Evolutionary conservation across 2,329 filamentous ascomycete genomes (phyloP), one percentile per base, ranked within the genome.

Genomic region (Clonostachys rhizophaga): DNA sequence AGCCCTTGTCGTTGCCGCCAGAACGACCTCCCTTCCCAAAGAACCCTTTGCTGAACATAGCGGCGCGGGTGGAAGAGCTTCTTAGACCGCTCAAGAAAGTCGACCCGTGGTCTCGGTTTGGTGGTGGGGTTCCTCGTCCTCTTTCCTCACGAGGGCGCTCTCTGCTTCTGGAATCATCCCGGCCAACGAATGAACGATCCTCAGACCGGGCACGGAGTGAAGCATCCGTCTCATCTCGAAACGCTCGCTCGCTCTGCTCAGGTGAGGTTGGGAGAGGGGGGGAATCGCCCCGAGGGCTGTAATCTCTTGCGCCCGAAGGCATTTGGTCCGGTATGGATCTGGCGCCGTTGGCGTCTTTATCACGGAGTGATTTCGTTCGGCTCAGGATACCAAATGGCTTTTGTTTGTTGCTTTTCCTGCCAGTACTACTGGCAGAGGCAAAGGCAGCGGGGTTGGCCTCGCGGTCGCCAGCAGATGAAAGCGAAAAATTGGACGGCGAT

Each of bases 11-110:
- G 36, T 39, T 39, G 36, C 7, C 36, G 12, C 36, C 36, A 60
- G 87, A 89, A 58, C 84, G 87, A 54, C 85, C 78, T 53, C 86
- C 76, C 65, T 94, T 94, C 50, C 87, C 87, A 59, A 95, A 91
- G 45, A 95, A 76, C 10, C 87, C 86, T 60, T 91, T 92, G 54
- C 88, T 86, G 51, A 92, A 81, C 58, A 90, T 89, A 18, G 88
- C 89, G 47, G 88, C 87, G 56, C 84, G 86, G 44, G 80, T 86
- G 16, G 84, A 85, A 6, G 84, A 84, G 55, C 78, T 85, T 54
- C 86, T 87, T 42, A 94, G 69, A 48, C 86, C 89, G 53, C 79
- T 87, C 59, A 94, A 80, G 47, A 94, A 83, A 3, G 77, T 75
- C 42, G 68, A 73, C 14, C 84, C 82, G 43, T 77, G 82, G 42